Base-by-base conservation (phyloP, 305 asterid species). In the Petunia hybrid region DNA sequence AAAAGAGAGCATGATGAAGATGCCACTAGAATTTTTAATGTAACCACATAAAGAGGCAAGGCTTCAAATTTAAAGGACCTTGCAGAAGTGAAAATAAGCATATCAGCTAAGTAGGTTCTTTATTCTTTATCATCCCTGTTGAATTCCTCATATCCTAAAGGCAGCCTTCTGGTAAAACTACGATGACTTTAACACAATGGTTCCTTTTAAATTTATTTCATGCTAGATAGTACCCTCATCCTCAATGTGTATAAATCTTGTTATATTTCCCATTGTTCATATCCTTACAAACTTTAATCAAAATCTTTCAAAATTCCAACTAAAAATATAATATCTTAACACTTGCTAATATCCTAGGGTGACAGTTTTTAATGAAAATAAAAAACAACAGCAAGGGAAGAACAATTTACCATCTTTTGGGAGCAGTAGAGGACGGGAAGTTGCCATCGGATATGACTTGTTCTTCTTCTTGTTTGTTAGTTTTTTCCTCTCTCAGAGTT, bases 351-450 rank as follows among this genome's bases (percentile, higher is more conserved):
- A 71, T 71, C 45, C 45, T 51, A 71, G 8, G 43, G 6, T 1
- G 48, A 48, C 0, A 31, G 13, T 12, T 40, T 46, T 71, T 7
- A 71, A 48, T 3, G 13, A 10, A 31, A 71, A 6, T 48, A 69
- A 36, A 13, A 41, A 76, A 55, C 81, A 71, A 4, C 36, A 39
- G 83, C 56, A 31, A 53, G 53, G 12, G 12, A 53, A 38, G 43
- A 66, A 62, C 1, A 79, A 61, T 2, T 46, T 90, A 93, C 98
- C 98, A 93, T 91, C 89, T 91, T 86, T 85, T 91, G 65, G 87
- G 76, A 78, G 80, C 80, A 83, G 60, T 76, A 38, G 88, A 83
- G 67, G 90, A 76, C 75, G 89, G 88, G 66, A 91, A 91, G 78
- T 85, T 89, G 78, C 88, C 87, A 57, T 89, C 83, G 80, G 93